Conservation (phyloP, 2,329 filamentous ascomycete genomes). For the Sarocladium brachiariae region DNA sequence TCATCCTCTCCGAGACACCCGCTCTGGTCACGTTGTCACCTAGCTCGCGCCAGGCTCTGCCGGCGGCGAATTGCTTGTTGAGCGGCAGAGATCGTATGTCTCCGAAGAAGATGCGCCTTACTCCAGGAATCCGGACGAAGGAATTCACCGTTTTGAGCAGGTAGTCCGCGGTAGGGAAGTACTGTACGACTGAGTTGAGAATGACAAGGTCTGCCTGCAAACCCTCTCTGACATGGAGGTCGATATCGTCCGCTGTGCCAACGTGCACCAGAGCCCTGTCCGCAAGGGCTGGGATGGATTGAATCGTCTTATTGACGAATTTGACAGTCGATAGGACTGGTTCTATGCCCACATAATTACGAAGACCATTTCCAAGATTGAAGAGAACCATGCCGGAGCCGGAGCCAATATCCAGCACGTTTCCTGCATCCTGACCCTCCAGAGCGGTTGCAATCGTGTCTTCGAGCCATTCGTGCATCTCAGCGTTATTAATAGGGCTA, state of each 20-base stretch:
- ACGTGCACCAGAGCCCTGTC: slow-evolving; percentile 14
- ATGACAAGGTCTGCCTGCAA: slow-evolving; percentile 8
- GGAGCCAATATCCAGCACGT: slow-evolving; percentile 14
- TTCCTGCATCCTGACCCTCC: background rate
- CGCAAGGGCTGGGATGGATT: slow-evolving; percentile 10
- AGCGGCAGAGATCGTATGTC: slow-evolving; percentile 16
- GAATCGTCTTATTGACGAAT: slow-evolving; percentile 15
- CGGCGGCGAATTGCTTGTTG: background rate
- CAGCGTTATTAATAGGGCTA: slow-evolving; percentile 10
- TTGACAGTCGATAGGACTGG: slow-evolving; percentile 16
- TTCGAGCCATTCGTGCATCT: slow-evolving; percentile 18
- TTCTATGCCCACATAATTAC: slow-evolving; percentile 22
- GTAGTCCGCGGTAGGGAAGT: slow-evolving; percentile 14
- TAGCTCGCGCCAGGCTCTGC: slow-evolving; percentile 10
- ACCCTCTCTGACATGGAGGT: background rate
- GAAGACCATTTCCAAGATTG: slow-evolving; percentile 12
- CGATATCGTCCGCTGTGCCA: slow-evolving; percentile 16
- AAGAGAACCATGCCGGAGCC: slow-evolving; percentile 17
- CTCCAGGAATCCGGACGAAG: slow-evolving; percentile 5
- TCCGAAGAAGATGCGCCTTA: slow-evolving; percentile 15
- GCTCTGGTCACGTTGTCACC: slow-evolving; percentile 5
- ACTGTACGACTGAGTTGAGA: slow-evolving; percentile 16
- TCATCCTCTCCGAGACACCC: slow-evolving; percentile 10
- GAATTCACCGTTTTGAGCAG: slow-evolving; percentile 9
- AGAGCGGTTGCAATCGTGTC: slow-evolving; percentile 12